Evolutionary conservation across 306 rosid genomes (phyloP).

Genomic region (Prunus salicina): DNA sequence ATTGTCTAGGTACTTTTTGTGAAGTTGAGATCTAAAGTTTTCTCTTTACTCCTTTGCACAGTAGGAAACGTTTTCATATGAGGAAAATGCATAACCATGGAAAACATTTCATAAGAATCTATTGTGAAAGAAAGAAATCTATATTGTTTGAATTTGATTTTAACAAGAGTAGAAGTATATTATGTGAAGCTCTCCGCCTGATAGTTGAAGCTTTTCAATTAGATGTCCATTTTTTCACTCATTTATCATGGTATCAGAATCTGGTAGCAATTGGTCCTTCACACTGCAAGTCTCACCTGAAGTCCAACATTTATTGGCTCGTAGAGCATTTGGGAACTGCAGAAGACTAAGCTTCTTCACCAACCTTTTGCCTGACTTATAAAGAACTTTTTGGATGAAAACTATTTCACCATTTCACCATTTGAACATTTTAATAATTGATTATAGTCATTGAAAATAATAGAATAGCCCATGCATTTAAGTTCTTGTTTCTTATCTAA

Average conservation of each 20-base stretch:
- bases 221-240: neutral
- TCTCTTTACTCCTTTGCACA: neutral
- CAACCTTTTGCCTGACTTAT: neutral
- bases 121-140: neutral
- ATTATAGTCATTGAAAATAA: too few relatives aligned
- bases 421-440: too few relatives aligned
- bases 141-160: neutral
- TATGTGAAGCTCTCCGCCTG: neutral
- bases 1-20: conserved; percentile 60
- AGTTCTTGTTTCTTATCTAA: too few relatives aligned
- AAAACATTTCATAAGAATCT: neutral
- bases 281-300: neutral
- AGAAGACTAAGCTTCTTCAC: neutral
- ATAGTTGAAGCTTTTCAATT: neutral
- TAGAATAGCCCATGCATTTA: too few relatives aligned
- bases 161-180: neutral
- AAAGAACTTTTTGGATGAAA: neutral
- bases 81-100: neutral
- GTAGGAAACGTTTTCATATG: neutral
- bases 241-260: neutral
- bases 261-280: too few relatives aligned
- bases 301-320: neutral
- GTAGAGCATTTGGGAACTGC: neutral
- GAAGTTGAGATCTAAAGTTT: neutral
- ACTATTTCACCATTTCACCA: too few relatives aligned